These are phyloP conservation scores for Stygiomarasmius scandens DNA, from an alignment of 1,284 basidiomycete genomes.

Conservation along the genomic window DNA sequence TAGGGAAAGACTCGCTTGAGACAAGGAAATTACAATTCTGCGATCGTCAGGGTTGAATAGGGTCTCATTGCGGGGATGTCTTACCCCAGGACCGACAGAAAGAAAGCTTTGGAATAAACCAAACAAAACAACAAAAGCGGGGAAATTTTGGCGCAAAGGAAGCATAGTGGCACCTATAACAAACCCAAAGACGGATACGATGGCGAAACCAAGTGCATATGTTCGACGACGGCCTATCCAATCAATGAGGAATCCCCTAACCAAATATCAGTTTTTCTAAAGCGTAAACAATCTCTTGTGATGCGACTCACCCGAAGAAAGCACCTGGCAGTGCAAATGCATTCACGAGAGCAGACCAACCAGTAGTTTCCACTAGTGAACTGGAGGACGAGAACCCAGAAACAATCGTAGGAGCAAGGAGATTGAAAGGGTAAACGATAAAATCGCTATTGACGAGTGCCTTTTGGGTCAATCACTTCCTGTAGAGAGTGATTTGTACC, in stretches of 20 bases:
- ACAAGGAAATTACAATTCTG: constrained; percentile 10
- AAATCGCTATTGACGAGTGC: background rate
- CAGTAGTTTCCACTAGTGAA: constrained; percentile 2
- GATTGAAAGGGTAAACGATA: constrained; percentile 7
- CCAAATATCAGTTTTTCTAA: background rate
- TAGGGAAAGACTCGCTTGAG: constrained; percentile 7
- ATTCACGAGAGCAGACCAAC: constrained; percentile 3
- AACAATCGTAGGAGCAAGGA: constrained; percentile 2
- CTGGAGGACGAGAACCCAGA: background rate
- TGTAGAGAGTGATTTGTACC: background rate
- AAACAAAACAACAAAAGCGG: constrained; percentile 7
- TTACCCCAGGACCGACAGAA: constrained; percentile 4
- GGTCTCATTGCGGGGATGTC: background rate
- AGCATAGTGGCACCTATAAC: background rate
- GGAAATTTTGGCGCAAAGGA: constrained; percentile 1
- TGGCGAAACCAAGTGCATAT: constrained; percentile 3
- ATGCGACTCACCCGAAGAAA: background rate
- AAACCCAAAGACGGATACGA: background rate
- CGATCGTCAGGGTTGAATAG: background rate
- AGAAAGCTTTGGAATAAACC: constrained; percentile 9
- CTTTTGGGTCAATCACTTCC: background rate
- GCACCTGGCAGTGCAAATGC: constrained; percentile 2
- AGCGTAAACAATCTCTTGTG: no score
- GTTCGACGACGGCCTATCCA: constrained; percentile 4
- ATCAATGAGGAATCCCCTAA: background rate